Conservation (phyloP, 495 filamentous ascomycete species). For the Cercophora newfieldiana region DNA sequence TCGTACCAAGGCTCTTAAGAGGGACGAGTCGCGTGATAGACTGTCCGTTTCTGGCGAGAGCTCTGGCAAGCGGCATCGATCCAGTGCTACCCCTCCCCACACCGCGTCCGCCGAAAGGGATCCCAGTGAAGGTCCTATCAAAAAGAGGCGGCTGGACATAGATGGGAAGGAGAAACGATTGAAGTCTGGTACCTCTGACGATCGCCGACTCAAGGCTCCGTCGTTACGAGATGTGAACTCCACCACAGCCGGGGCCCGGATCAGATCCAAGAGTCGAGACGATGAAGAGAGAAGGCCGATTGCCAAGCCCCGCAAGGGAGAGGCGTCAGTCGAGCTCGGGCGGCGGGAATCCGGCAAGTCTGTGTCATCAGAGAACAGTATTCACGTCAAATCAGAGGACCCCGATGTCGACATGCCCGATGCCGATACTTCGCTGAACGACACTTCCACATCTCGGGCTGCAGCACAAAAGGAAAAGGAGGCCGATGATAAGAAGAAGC, state of each 20-base stretch:
- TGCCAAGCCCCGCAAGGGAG: conserved; percentile 38
- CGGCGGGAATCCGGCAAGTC: conserved; percentile 43
- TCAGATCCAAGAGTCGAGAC: conserved; percentile 35
- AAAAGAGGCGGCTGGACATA: conserved; percentile 50
- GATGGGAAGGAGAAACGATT: conserved; percentile 46
- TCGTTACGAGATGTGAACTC: conserved; percentile 35
- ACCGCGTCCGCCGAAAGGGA: conserved; percentile 55
- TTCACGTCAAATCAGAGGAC: conserved; percentile 51
- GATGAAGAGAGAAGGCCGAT: conserved; percentile 40
- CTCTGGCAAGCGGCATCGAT: conserved; percentile 63
- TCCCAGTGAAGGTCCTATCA: conserved; percentile 53
- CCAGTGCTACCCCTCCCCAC: conserved; percentile 67
- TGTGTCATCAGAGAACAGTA: conserved; percentile 43
- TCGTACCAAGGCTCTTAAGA: conserved; percentile 51
- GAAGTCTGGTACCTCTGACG: conserved; percentile 43
- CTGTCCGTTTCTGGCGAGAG: conserved; percentile 48
- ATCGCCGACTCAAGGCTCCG: conserved; percentile 40
- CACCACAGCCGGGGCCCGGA: conserved; percentile 21
- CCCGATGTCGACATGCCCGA: conserved; percentile 50
- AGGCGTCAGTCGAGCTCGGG: conserved; percentile 31
- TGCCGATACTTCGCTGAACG: conserved; percentile 29
- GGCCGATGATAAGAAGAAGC: conserved; percentile 50
- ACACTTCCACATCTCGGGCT: conserved; percentile 40
- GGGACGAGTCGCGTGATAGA: conserved; percentile 58
- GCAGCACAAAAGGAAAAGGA: conserved; percentile 47